Evolutionary conservation across 1,284 basidiomycete genomes (phyloP).

Genomic region (Neonothopanus nambi): DNA sequence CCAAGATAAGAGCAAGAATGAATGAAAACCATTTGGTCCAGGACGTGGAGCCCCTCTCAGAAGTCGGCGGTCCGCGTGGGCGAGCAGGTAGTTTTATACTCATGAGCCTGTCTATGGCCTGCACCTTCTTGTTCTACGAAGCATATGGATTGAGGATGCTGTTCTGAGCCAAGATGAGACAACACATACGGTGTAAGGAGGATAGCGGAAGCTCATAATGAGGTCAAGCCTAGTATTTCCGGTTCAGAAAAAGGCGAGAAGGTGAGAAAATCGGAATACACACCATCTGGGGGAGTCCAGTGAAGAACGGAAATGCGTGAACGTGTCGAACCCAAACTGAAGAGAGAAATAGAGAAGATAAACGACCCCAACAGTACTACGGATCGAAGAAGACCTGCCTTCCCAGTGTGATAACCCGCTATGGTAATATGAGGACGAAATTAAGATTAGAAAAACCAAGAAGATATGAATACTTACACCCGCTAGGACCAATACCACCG

Average conservation of each 20-base stretch:
- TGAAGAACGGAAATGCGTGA: slow-evolving; percentile 65
- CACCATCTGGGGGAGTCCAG: slow-evolving; percentile 69
- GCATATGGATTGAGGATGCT: background rate
- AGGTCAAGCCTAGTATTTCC: slow-evolving; percentile 51
- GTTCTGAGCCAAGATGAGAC: background rate
- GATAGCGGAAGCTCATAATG: slow-evolving; percentile 58
- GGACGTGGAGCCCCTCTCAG: slow-evolving; percentile 7
- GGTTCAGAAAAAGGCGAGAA: background rate
- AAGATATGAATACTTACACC: slow-evolving; percentile 47
- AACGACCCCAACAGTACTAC: background rate
- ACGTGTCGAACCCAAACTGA: slow-evolving; percentile 63
- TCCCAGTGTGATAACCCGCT: slow-evolving; percentile 67
- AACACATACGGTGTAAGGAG: slow-evolving; percentile 62
- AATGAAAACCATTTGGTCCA: slow-evolving; percentile 16
- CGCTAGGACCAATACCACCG: slow-evolving; percentile 72
- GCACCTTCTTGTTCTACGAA: slow-evolving; percentile 27
- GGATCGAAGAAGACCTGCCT: slow-evolving; percentile 26
- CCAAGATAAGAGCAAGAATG: slow-evolving; percentile 10
- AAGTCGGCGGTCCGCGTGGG: slow-evolving; percentile 36
- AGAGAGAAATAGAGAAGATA: background rate
- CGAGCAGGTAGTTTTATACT: slow-evolving; percentile 40
- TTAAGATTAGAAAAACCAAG: too few species aligned
- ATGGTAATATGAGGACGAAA: background rate
- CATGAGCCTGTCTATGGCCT: slow-evolving; percentile 25
- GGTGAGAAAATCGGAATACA: slow-evolving; percentile 14